Evolutionary conservation across 2,329 filamentous ascomycete species (phyloP), one percentile per base, ranked within the genome.

Genomic region (Sphaerulina musiva): DNA sequence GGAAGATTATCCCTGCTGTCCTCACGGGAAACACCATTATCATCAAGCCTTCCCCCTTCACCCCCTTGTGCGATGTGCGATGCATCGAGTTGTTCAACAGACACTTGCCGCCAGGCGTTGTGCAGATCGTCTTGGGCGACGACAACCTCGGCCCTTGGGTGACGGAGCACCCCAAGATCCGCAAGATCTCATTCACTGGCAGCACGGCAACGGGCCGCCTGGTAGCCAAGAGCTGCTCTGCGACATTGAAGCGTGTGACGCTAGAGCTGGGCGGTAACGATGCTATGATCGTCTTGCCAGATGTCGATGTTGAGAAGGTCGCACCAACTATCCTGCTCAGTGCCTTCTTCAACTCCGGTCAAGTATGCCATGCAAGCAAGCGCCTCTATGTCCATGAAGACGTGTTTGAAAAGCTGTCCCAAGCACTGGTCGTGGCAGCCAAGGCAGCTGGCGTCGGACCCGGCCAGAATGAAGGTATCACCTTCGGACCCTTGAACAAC

Each of bases 231-330:
- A 87, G 88, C 7, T 84, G 95, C 59, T 84, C 84, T 59, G 81
- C 31, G 17, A 58, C 48, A 12, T 10, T 58, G 12, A 58, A 58
- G 46, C 45, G 49, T 14, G 87, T 95, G 45, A 88, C 89, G 1
- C 79, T 96, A 39, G 91, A 96, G 72, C 82, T 96, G 34, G 91
- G 91, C 61, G 91, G 91, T 59, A 96, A 96, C 69, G 91, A 95
- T 69, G 88, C 91, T 2, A 90, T 90, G 31, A 95, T 95, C 66
- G 78, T 96, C 51, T 79, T 91, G 56, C 77, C 76, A 10, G 91
- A 95, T 66, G 88, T 95, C 1, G 89, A 95, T 68, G 73, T 95
- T 46, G 82, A 83, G 42, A 95, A 89, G 89, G 89, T 85, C 0
- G 91, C 91, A 0, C 89, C 86, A 63, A 89, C 95, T 71, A 91